Conservation (phyloP, 805 yeast species). For the Suhomyces canberraensis region DNA sequence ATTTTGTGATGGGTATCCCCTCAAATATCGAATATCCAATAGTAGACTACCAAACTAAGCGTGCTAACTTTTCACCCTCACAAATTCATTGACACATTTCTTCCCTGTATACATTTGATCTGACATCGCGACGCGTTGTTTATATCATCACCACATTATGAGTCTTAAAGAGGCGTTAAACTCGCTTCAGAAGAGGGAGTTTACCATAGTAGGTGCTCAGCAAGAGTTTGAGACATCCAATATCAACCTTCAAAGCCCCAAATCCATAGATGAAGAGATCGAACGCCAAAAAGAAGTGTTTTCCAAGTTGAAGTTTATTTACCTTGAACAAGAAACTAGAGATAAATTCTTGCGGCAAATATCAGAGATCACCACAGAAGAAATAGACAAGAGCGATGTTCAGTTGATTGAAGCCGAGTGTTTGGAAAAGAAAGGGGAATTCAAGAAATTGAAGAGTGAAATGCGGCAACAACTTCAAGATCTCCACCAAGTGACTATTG, state of each 20-base stretch:
- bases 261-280: slow-evolving; percentile 28
- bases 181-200: slow-evolving; percentile 6
- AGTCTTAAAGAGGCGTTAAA: not conserved
- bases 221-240: slow-evolving; percentile 11
- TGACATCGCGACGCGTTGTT: not conserved
- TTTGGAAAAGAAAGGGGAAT: slow-evolving; percentile 17
- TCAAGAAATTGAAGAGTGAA: slow-evolving; percentile 23
- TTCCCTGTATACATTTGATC: too few relatives aligned
- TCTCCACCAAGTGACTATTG: slow-evolving; percentile 26
- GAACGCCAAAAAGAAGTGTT: slow-evolving; percentile 39
- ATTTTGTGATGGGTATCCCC: too few relatives aligned
- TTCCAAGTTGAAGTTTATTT: slow-evolving; percentile 58
- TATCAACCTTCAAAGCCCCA: slow-evolving; percentile 9
- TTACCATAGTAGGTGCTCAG: slow-evolving; percentile 5
- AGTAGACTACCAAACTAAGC: too few relatives aligned
- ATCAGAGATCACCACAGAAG: slow-evolving; percentile 28
- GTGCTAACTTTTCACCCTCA: too few relatives aligned
- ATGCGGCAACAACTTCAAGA: slow-evolving; percentile 25
- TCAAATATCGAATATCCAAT: too few relatives aligned
- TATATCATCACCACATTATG: not conserved
- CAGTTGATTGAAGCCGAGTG: slow-evolving; percentile 20
- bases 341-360: slow-evolving; percentile 60
- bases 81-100: too few relatives aligned
- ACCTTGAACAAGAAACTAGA: slow-evolving; percentile 68
- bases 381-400: slow-evolving; percentile 18